Percentiles rank a stretch among this genome's conserved stretches.
These are phyloP conservation scores for Huntiella moniliformis DNA, from an alignment of 2,329 filamentous ascomycete genomes.

Conservation along the genomic window DNA sequence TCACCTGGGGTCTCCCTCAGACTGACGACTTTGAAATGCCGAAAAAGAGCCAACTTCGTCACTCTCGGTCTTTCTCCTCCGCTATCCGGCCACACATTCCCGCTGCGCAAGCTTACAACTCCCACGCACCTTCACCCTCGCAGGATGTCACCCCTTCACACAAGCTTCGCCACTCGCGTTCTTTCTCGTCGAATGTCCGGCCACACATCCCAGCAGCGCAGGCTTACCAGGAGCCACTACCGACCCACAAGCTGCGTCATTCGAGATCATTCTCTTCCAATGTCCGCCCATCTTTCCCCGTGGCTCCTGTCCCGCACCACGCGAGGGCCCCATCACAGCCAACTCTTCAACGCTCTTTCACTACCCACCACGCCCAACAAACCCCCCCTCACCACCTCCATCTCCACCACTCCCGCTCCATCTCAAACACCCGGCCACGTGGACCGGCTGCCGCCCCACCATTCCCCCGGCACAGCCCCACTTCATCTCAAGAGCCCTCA, in stretches of 20 bases:
- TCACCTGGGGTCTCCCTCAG: neutral
- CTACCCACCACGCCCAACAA: neutral
- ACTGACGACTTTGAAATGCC: neutral
- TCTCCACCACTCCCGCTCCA: neutral
- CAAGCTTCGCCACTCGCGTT: neutral
- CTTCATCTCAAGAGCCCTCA: conserved; percentile 3
- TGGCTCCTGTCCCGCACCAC: neutral
- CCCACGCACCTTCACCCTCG: neutral
- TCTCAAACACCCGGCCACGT: neutral
- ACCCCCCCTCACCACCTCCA: neutral
- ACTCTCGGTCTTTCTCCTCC: neutral
- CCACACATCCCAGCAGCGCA: neutral
- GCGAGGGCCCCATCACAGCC: neutral
- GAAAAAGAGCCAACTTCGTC: neutral
- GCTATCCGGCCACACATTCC: neutral
- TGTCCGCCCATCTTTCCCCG: neutral
- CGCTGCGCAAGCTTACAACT: neutral
- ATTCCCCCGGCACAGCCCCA: neutral
- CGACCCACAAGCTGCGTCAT: neutral
- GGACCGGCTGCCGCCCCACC: conserved; percentile 6
- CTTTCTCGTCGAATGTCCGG: neutral
- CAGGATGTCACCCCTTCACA: too few relatives aligned
- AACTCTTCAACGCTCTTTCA: neutral
- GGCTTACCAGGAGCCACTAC: too few relatives aligned
- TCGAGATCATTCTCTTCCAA: neutral